A percentile compares a stretch with the other conserved stretches of the same genome.
Evolutionary conservation across 2,329 filamentous ascomycete species (phyloP).

Genomic region (Exophiala lecanii-corni): DNA sequence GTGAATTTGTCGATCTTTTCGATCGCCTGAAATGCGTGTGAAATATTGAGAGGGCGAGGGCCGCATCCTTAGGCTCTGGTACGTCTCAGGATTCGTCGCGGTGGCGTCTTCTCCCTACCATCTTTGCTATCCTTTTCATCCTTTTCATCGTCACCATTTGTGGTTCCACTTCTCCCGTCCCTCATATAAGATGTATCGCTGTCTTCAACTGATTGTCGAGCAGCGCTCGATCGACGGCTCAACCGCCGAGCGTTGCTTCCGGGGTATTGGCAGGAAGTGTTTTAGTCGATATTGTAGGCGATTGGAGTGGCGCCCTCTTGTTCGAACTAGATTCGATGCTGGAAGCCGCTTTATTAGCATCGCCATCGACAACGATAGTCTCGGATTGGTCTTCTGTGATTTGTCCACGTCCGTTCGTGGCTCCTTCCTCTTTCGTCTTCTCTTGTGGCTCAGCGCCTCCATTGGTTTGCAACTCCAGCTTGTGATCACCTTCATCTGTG

Average conservation of each 20-base stretch:
- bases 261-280: constrained; percentile 9
- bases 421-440: constrained; percentile 1
- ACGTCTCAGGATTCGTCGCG: constrained; percentile 1
- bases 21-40: too few species aligned
- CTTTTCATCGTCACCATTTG: constrained; percentile 2
- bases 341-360: constrained; percentile 9
- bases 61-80: too few species aligned
- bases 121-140: constrained; percentile 2
- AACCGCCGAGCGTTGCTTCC: constrained; percentile 11
- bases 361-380: constrained; percentile 15
- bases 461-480: neutral
- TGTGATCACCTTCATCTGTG: constrained; percentile 1
- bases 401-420: neutral
- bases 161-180: neutral
- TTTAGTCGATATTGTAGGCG: constrained; percentile 18
- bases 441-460: neutral
- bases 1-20: too few species aligned
- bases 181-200: neutral
- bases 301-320: constrained; percentile 11
- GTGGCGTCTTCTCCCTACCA: neutral
- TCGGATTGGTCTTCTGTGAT: constrained; percentile 8
- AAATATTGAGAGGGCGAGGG: too few species aligned
- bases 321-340: neutral
- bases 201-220: constrained; percentile 16
- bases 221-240: constrained; percentile 16